Percentiles rank a stretch among this genome's conserved stretches.
Evolutionary conservation across 192 early-diverging fungal species (phyloP).

Genomic region (Entomortierella beljakovae): DNA sequence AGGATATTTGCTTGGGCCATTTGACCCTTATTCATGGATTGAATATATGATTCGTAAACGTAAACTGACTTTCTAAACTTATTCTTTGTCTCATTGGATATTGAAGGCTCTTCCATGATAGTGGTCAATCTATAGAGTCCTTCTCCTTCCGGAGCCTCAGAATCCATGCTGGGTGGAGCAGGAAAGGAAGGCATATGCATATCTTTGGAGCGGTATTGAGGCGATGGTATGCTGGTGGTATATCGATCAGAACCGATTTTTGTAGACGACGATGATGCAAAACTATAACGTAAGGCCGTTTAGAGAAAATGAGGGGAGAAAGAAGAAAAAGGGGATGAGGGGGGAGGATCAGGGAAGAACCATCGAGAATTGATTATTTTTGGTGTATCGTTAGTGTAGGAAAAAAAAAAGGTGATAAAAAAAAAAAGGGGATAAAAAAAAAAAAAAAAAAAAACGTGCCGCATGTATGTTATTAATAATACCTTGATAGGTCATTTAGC

Average conservation of each 20-base stretch:
- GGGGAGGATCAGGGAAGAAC: neutral
- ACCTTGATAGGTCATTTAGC: no score
- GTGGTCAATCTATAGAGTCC: neutral
- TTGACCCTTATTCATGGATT: neutral
- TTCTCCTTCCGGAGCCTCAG: neutral
- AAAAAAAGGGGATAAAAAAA: no score
- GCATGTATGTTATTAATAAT: no score
- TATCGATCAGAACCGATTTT: neutral
- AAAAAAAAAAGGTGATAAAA: no score
- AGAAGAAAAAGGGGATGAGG: neutral
- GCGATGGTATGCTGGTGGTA: neutral
- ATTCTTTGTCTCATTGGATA: neutral
- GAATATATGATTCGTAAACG: slow-evolving; percentile 2
- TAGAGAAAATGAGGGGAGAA: no score
- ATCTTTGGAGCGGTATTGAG: neutral
- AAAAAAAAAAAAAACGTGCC: no score
- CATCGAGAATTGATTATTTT: no score
- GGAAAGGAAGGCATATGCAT: neutral
- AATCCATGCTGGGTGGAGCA: neutral
- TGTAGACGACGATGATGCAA: neutral
- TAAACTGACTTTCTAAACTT: slow-evolving; percentile 1
- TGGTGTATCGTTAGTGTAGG: no score
- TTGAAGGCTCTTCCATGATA: neutral
- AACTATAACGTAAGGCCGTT: neutral
- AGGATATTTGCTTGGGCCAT: slow-evolving; percentile 5